Base-by-base conservation (phyloP, 495 filamentous ascomycete species). In the Aspergillus nanangensis region DNA sequence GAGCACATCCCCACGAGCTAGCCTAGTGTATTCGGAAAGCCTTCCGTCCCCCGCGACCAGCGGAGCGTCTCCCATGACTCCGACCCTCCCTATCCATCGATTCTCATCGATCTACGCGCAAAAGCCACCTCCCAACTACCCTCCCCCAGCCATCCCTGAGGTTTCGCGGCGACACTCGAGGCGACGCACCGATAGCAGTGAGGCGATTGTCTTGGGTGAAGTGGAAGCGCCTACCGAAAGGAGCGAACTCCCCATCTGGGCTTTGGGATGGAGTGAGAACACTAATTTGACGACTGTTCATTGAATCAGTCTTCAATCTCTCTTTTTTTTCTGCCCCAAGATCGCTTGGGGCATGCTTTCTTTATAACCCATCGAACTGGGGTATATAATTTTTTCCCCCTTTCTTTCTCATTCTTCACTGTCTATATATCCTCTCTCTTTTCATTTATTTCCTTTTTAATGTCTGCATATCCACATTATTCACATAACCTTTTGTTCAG, bases 181-280 rank as follows among this genome's bases (percentile, higher is more conserved):
- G 21, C 63, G 71, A 41, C 65, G 69, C 29, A 72, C 67, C 0
- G 71, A 74, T 51, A 74, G 71, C 52, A 74, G 69, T 41, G 65
- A 63, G 41, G 67, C 67, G 13, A 71, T 74, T 25, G 60, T 66
- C 35, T 40, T 72, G 7, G 55, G 55, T 8, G 52, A 60, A 3
- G 43, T 50, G 3, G 52, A 56, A 9, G 61, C 63, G 3, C 38
- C 49, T 2, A 56, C 56, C 27, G 47, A 46, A 32, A 62, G 53
- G 19, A 50, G 57, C 9, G 65, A 63, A 8, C 57, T 69, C 44
- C 69, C 69, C 3, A 47, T 71, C 10, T 74, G 71, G 71, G 61
- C 71, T 1, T 56, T 69, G 29, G 67, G 65, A 18, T 72, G 69
- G 69, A 55, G 52, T 29, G 67, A 71, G 21, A 53, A 44, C 18